Conservation (phyloP, 2,329 filamentous ascomycete species). For the Fusarium nelsonii region DNA sequence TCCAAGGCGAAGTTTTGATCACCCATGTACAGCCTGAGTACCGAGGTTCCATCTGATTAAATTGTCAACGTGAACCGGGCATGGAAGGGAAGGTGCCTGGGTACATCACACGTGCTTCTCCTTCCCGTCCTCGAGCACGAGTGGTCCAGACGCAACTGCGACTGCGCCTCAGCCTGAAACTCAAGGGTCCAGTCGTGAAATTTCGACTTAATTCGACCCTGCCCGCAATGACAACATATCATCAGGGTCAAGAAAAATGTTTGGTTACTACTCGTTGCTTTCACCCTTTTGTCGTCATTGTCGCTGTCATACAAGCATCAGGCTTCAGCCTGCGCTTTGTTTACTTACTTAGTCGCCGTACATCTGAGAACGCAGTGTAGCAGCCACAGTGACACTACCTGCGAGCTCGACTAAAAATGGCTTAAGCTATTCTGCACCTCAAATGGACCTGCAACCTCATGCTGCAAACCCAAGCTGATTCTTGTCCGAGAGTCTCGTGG, state of each 20-base stretch:
- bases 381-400: slow-evolving; percentile 34
- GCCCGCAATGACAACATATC: slow-evolving; percentile 6
- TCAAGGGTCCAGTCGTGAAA: slow-evolving; percentile 36
- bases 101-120: neutral
- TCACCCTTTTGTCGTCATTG: slow-evolving; percentile 2
- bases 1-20: neutral
- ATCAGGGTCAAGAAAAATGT: slow-evolving; percentile 10
- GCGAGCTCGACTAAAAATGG: slow-evolving; percentile 12
- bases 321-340: slow-evolving; percentile 16
- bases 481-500: slow-evolving; percentile 10
- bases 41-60: too few relatives aligned
- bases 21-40: too few relatives aligned
- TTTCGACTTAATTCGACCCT: slow-evolving; percentile 28
- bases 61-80: too few relatives aligned
- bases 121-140: neutral
- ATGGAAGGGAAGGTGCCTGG: neutral
- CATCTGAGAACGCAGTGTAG: slow-evolving; percentile 3
- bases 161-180: slow-evolving; percentile 37
- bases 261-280: neutral
- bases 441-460: slow-evolving; percentile 20
- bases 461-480: slow-evolving; percentile 18
- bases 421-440: slow-evolving; percentile 18
- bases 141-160: neutral
- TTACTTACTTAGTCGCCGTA: slow-evolving; percentile 7
- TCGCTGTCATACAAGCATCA: neutral